These are phyloP conservation scores for Fraxinus sp. DNA, from an alignment of 305 asterid genomes.

Conservation along the genomic window DNA sequence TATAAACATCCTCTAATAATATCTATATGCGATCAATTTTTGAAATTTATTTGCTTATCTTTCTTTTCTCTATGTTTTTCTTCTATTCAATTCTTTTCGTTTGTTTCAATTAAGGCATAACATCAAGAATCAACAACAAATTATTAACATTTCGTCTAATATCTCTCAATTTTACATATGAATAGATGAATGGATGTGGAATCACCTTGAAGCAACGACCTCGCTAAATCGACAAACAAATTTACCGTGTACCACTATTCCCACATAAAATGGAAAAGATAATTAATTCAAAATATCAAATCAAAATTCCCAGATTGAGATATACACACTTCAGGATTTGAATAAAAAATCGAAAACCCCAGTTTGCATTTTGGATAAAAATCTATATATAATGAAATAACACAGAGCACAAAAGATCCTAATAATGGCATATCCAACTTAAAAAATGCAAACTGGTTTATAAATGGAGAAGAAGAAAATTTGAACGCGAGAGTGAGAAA, in stretches of 20 bases:
- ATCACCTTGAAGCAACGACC: conserved; percentile 23
- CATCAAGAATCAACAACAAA: not conserved
- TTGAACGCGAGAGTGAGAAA: not conserved
- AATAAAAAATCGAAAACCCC: conserved; percentile 22
- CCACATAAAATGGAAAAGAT: conserved; percentile 24
- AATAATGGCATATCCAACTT: not conserved
- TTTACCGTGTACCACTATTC: conserved; percentile 30
- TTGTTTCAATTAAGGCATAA: not conserved
- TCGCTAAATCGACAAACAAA: conserved; percentile 22
- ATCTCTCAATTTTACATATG: not conserved
- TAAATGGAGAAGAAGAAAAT: not conserved
- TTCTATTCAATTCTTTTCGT: not conserved
- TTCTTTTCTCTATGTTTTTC: not conserved
- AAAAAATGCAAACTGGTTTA: not conserved
- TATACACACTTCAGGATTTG: conserved; percentile 22
- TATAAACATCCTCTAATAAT: not conserved
- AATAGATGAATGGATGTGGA: not conserved
- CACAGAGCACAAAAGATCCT: not conserved
- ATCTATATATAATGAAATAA: not conserved
- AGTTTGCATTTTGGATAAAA: conserved; percentile 24
- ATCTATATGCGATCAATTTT: not conserved
- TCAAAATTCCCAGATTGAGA: not conserved
- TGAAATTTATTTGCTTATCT: not conserved
- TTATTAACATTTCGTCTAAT: not conserved
- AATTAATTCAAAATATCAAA: not conserved